A percentile compares a stretch with the other conserved stretches of the same genome.
Conservation (phyloP, 805 yeast species). For the Cephaloascus albidus region DNA sequence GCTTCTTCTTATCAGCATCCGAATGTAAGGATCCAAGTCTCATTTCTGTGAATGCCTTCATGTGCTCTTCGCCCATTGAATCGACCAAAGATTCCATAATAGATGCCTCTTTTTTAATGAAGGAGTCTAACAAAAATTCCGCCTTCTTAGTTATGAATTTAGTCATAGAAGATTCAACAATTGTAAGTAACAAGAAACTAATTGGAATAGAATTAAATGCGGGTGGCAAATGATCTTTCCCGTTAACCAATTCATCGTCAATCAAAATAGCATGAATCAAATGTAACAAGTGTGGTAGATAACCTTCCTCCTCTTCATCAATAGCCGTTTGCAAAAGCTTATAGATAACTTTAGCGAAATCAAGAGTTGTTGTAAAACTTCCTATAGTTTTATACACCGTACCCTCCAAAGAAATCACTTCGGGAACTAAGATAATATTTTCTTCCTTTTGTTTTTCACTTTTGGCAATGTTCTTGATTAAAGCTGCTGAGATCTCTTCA, state of each 20-base stretch:
- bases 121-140: conserved; percentile 39
- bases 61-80: conserved; percentile 48
- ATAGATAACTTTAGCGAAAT: conserved; percentile 47
- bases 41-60: conserved; percentile 37
- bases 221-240: conserved; percentile 28
- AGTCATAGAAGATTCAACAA: conserved; percentile 41
- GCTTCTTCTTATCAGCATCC: conserved; percentile 43
- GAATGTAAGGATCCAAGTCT: conserved; percentile 32
- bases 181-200: conserved; percentile 42
- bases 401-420: conserved; percentile 17
- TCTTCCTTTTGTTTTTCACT: conserved; percentile 23
- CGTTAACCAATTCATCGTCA: conserved; percentile 37
- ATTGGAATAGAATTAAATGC: conserved; percentile 46
- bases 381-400: conserved; percentile 33
- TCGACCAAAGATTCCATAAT: conserved; percentile 42
- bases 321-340: conserved; percentile 49
- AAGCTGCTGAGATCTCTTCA: conserved; percentile 39
- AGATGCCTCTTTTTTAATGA: conserved; percentile 38
- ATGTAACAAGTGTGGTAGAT: conserved; percentile 53
- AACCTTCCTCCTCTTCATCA: conserved; percentile 41
- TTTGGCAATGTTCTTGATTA: conserved; percentile 33
- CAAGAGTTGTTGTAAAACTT: conserved; percentile 37
- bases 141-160: conserved; percentile 44
- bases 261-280: conserved; percentile 55
- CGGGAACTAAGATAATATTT: conserved; percentile 42